Percentiles rank a stretch among this genome's conserved stretches.
phyloP scores from a whole-genome alignment of 2,329 filamentous ascomycete genomes.

The Seiridium cupressi region DNA sequence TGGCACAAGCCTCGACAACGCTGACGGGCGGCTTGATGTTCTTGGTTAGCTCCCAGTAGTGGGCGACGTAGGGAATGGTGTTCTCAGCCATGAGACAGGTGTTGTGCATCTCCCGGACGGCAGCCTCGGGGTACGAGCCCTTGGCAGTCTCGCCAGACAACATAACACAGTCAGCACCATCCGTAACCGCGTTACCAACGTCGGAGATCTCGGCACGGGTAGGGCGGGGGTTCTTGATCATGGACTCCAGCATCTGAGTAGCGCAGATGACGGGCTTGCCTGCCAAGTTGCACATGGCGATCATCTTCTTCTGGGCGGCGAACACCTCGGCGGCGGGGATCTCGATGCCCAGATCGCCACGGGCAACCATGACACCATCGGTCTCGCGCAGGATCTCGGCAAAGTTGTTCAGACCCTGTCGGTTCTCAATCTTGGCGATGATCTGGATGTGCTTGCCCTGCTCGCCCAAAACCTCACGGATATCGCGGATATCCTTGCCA shows the following conservation, averaged over 20 bases:
- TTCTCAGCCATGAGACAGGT: conserved; percentile 96
- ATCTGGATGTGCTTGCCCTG: conserved; percentile 97
- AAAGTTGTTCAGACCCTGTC: conserved; percentile 99
- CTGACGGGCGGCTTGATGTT: conserved; percentile 80
- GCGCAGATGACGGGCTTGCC: conserved; percentile 99
- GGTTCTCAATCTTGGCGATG: conserved; percentile 99
- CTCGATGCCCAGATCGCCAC: conserved; percentile 97
- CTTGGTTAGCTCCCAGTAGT: conserved; percentile 92
- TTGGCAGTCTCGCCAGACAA: conserved; percentile 98
- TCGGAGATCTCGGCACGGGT: conserved; percentile 98
- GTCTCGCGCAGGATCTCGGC: conserved; percentile 93
- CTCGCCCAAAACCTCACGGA: conserved; percentile 86
- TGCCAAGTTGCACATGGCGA: conserved; percentile 99
- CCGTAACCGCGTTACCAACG: conserved; percentile 95
- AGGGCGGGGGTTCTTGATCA: conserved; percentile 99
- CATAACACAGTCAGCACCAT: conserved; percentile 99
- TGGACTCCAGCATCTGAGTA: conserved; percentile 99
- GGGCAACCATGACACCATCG: conserved; percentile 99
- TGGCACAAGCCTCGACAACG: conserved; percentile 91
- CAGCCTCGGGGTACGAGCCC: conserved; percentile 88
- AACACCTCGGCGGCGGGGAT: conserved; percentile 98
- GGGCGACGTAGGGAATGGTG: conserved; percentile 92
- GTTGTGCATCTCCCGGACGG: conserved; percentile 97
- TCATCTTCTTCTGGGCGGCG: conserved; percentile 99
- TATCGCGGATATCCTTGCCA: conserved; percentile 86